These are phyloP conservation scores for Leccinum holopus DNA, from an alignment of 1,284 basidiomycete species.

Conservation along the genomic window DNA sequence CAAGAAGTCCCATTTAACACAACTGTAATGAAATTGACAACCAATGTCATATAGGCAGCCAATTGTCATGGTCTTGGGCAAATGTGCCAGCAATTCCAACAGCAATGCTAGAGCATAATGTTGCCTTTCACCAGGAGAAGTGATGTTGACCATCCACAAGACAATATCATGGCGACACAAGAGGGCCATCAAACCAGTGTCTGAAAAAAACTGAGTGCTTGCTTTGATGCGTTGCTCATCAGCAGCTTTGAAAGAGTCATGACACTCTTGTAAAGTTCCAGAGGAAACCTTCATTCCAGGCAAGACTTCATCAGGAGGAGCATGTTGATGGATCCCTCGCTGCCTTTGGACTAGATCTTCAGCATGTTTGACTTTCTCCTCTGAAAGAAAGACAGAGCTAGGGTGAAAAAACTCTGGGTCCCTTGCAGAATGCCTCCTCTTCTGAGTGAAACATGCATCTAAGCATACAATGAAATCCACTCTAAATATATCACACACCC, in stretches of 20 bases:
- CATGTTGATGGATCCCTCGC: neutral
- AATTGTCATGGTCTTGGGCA: neutral
- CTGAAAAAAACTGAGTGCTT: neutral
- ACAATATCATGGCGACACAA: neutral
- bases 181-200: neutral
- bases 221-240: neutral
- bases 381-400: neutral
- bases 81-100: neutral
- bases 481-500: neutral
- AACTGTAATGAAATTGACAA: neutral
- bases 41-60: neutral
- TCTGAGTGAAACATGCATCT: neutral
- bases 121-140: neutral
- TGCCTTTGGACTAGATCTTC: neutral
- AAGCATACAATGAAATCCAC: conserved; percentile 1
- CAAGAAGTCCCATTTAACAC: neutral
- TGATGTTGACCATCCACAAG: neutral
- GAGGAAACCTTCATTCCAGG: neutral
- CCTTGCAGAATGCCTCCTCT: neutral
- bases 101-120: neutral
- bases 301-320: neutral
- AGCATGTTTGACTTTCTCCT: neutral
- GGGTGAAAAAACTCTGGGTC: neutral
- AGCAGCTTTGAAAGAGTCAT: neutral
- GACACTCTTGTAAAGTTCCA: neutral